Base-by-base conservation (phyloP, 768 basidiomycete genomes). In the Steccherinum ochraceum region DNA sequence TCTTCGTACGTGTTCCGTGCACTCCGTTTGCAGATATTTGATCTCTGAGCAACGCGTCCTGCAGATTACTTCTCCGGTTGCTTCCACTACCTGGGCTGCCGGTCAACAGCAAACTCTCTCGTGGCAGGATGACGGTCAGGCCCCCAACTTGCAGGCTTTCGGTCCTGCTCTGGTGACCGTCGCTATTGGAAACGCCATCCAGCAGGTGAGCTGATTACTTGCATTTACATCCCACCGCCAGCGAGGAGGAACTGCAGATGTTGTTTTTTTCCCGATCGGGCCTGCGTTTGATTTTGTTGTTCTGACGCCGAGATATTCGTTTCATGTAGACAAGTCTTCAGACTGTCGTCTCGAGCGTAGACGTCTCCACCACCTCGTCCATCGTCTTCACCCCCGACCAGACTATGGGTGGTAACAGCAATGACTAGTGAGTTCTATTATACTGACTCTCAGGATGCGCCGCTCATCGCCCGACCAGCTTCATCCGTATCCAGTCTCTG, bases 401-500 rank as follows among this genome's bases (percentile, higher is more conserved):
- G 12, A 20, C 41, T 20, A 48, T 52, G 12, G 55, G 55, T 21
- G 35, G 43, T 21, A 48, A 52, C 45, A 26, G 48, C 48, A 21
- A 27, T 24, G 21, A 20, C 25, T 56, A 56, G 55, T 56, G 26
- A 19, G 55, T 49, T 7, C 13, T 24, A 12, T 3, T 7, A 13
- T 12, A 13, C 43, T 5, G 2, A 4, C 46, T 48, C 2, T 53
- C 53, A 10, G n/a, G n/a, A n/a, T n/a, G n/a, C n/a, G n/a, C n/a
- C n/a, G n/a, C n/a, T n/a, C n/a, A n/a, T n/a, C n/a, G n/a, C n/a
- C n/a, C n/a, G n/a, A n/a, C 2, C 52, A 88, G 86, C 72, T 93
- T 93, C 72, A 77, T 93, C 61, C 87, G 89, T 45, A 69, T 87
- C 60, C 77, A 86, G 52, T 90, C 89, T 0, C 56, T 74, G 27